Percentiles rank a stretch among this genome's conserved stretches.
Evolutionary conservation across 2,329 filamentous ascomycete species (phyloP).

Genomic region (Colletotrichum sp.): DNA sequence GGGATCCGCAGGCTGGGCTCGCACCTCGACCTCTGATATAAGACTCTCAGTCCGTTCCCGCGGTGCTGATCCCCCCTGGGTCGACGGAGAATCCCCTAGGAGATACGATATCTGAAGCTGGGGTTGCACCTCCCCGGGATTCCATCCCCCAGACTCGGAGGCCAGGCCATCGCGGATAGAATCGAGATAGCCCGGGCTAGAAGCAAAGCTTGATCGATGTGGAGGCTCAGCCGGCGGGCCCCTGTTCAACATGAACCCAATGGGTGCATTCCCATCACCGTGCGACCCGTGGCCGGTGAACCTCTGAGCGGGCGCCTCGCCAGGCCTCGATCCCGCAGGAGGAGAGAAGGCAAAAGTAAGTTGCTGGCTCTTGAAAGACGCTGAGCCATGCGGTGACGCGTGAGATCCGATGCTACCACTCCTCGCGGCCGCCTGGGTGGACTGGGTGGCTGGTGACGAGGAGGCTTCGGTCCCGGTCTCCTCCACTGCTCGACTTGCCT

Average conservation of each 20-base stretch:
- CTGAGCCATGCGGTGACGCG: background rate
- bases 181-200: background rate
- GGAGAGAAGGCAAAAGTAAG: background rate
- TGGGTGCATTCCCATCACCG: slow-evolving; percentile 6
- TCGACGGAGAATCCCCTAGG: background rate
- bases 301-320: background rate
- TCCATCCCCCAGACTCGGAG: background rate
- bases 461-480: background rate
- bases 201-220: background rate
- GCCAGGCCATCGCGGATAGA: background rate
- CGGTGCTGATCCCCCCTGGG: background rate
- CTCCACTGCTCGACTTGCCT: background rate
- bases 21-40: background rate
- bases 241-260: slow-evolving; percentile 7
- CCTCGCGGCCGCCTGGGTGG: background rate
- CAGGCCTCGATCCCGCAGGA: background rate
- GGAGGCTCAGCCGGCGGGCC: background rate
- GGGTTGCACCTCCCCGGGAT: background rate
- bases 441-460: background rate
- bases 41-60: background rate
- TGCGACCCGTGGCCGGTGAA: slow-evolving; percentile 6
- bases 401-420: background rate
- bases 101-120: slow-evolving; percentile 14
- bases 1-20: background rate
- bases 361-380: background rate